Conservation (phyloP, 2,329 filamentous ascomycete genomes). For the Fusarium pseudocircinatum region DNA sequence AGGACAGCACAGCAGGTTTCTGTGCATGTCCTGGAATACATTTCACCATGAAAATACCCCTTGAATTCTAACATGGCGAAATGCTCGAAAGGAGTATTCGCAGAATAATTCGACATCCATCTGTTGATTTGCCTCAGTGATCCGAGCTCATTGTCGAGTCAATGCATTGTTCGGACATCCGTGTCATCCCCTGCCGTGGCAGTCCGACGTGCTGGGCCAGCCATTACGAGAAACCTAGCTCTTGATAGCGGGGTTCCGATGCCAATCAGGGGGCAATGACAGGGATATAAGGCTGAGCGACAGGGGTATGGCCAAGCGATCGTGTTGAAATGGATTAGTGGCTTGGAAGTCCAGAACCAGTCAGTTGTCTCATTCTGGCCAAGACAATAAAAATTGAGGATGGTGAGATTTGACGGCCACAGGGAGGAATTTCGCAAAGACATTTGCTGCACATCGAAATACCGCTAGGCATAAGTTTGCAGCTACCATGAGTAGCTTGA, state of each 20-base stretch:
- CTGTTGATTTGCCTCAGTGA: conserved; percentile 18
- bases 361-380: conserved; percentile 33
- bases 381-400: conserved; percentile 33
- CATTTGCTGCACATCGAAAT: not conserved
- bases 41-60: not conserved
- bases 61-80: not conserved
- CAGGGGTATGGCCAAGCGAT: conserved; percentile 35
- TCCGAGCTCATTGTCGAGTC: conserved; percentile 20
- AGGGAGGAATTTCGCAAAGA: conserved; percentile 12
- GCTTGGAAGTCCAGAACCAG: conserved; percentile 35
- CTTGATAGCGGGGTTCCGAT: conserved; percentile 34
- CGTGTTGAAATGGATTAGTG: conserved; percentile 37
- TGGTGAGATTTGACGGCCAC: conserved; percentile 32
- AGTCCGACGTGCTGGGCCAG: conserved; percentile 22
- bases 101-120: not conserved
- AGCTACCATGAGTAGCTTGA: conserved; percentile 8
- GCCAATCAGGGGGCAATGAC: conserved; percentile 38
- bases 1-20: not conserved
- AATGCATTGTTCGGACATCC: conserved; percentile 28
- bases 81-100: not conserved
- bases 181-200: conserved; percentile 20
- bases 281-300: conserved; percentile 33
- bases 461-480: conserved; percentile 5
- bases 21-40: not conserved
- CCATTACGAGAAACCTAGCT: conserved; percentile 24